Base-by-base conservation (phyloP, 1,139 yeast genomes). In the Candida pseudoviswanathii region DNA sequence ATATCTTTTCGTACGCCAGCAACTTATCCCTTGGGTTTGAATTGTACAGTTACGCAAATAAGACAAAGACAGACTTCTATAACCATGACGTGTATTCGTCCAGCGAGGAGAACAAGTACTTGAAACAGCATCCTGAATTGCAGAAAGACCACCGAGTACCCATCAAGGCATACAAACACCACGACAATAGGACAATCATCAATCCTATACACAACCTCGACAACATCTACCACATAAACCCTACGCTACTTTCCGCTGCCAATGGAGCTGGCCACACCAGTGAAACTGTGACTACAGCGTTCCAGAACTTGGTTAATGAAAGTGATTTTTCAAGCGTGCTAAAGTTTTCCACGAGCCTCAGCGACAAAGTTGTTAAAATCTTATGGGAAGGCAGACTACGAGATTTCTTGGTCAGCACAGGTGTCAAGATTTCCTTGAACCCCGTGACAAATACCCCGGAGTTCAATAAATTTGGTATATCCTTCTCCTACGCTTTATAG, bases 351-450 rank as follows among this genome's bases (percentile, higher is more conserved):
- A 82, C 96, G 0, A 85, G 92, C 45, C 59, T 89, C 25, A 82
- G 81, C 45, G 87, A 85, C 51, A 78, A 76, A 55, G 76, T 81
- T 51, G 60, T 89, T 6, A 84, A 82, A 51, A 49, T 91, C 4
- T 68, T 89, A 36, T 94, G 98, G 97, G 97, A 89, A 61, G 97
- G 98, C 0, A 78, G 89, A 54, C 81, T 82, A 60, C 84, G 87
- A 59, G 96, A 90, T 46, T 86, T 94, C 60, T 65, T 94, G 47
- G 75, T 92, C 4, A 84, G 91, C 47, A 80, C 94, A 1, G 98
- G 98, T 0, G 77, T 85, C 2, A 82, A 79, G 47, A 55, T 85
- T 9, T 54, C 65, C 3, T 47, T 73, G 29, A 70, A 71, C 49
- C 60, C 65, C 1, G 46, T 51, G 3, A 67, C 71, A 0, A 62